A percentile compares a stretch with the other conserved stretches of the same genome.
These are phyloP conservation scores for Tetrapisispora taiwanensis DNA, from an alignment of 805 yeast genomes.

Conservation along the genomic window DNA sequence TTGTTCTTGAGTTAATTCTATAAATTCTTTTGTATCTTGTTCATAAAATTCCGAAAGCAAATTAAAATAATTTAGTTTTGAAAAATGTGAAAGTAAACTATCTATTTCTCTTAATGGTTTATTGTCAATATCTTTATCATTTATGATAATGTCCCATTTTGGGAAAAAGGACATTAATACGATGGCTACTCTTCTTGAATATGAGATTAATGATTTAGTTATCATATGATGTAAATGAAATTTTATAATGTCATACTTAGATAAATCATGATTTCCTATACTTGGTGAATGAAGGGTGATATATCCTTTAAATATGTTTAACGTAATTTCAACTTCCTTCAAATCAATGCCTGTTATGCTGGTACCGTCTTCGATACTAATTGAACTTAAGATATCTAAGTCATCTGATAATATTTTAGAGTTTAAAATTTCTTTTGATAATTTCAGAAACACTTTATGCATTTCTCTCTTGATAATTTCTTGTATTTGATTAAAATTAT, in stretches of 20 bases:
- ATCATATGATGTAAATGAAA: slow-evolving; percentile 7
- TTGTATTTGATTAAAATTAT: neutral
- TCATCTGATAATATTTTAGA: neutral
- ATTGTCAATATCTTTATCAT: neutral
- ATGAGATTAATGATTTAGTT: slow-evolving; percentile 10
- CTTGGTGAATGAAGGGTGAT: neutral
- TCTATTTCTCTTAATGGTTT: neutral
- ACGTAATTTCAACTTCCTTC: neutral
- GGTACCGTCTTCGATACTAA: neutral
- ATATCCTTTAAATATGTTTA: slow-evolving; percentile 3
- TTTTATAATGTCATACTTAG: neutral
- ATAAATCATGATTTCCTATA: neutral
- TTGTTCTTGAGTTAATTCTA: neutral
- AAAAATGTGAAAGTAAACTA: neutral
- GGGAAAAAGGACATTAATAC: slow-evolving; percentile 10
- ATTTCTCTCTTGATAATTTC: slow-evolving; percentile 13
- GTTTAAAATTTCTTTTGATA: slow-evolving; percentile 5
- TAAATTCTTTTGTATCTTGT: neutral
- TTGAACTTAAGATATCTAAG: neutral
- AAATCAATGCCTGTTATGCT: neutral
- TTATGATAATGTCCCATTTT: neutral
- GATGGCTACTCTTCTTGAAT: slow-evolving; percentile 12
- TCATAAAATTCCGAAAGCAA: neutral
- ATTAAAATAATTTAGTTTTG: neutral
- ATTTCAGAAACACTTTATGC: slow-evolving; percentile 12